phyloP scores from a whole-genome alignment of 768 basidiomycete species.

The Russula brevipes region DNA sequence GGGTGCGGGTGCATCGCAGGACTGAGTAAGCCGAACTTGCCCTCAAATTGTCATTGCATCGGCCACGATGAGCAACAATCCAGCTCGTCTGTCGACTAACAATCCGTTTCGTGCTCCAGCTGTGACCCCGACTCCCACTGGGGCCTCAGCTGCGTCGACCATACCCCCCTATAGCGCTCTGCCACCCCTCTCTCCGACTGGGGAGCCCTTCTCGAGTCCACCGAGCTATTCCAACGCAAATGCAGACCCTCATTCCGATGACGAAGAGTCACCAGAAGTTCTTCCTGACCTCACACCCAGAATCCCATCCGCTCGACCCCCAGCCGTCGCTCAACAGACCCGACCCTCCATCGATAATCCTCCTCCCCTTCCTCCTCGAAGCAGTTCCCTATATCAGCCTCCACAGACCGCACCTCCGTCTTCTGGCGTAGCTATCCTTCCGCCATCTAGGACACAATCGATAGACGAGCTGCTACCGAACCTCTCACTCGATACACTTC shows the following conservation, averaged over 20 bases:
- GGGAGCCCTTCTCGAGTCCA: slow-evolving; percentile 1
- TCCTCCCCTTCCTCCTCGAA: neutral
- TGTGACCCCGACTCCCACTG: slow-evolving; percentile 14
- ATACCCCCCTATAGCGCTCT: neutral
- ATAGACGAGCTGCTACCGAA: neutral
- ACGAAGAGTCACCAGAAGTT: slow-evolving; percentile 3
- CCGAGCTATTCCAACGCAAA: neutral
- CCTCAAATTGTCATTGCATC: neutral
- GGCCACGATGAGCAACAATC: neutral
- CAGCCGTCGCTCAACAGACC: too few species aligned
- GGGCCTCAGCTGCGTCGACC: slow-evolving; percentile 1
- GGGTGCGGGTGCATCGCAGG: neutral
- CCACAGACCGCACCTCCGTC: neutral
- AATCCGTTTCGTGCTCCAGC: slow-evolving; percentile 20
- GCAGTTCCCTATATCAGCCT: neutral
- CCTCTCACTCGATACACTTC: slow-evolving; percentile 26
- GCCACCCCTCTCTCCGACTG: neutral
- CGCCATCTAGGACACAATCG: neutral
- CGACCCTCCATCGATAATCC: neutral
- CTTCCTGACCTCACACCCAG: slow-evolving; percentile 12
- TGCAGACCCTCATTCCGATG: neutral
- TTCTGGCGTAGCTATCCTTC: neutral
- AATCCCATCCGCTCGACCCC: neutral
- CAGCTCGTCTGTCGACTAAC: neutral
- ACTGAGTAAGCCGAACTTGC: neutral